A percentile compares a stretch with the other conserved stretches of the same genome.
Evolutionary conservation across 805 yeast genomes (phyloP).

Genomic region (Candida suzukii): DNA sequence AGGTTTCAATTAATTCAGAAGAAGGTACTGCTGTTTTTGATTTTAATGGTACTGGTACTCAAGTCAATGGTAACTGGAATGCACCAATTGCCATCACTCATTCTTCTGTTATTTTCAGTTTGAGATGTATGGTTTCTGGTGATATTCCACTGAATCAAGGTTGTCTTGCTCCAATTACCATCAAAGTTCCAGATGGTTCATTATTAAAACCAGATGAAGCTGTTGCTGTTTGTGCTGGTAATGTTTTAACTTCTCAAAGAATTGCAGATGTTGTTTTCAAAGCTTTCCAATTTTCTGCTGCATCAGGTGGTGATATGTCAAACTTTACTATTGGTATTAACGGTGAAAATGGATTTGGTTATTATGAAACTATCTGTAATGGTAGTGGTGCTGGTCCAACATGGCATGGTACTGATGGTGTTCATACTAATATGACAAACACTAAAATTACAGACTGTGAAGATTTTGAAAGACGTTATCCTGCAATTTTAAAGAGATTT

Average conservation of each 20-base stretch:
- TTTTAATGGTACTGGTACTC: constrained; percentile 30
- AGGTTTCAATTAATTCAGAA: constrained; percentile 31
- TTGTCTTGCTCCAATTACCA: constrained; percentile 37
- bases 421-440: constrained; percentile 48
- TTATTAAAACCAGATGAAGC: constrained; percentile 31
- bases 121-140: constrained; percentile 32
- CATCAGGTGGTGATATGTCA: constrained; percentile 50
- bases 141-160: constrained; percentile 54
- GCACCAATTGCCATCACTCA: constrained; percentile 48
- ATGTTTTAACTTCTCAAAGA: constrained; percentile 49
- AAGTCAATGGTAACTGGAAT: constrained; percentile 42
- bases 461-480: constrained; percentile 43
- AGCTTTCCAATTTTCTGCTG: constrained; percentile 49
- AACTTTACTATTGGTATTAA: constrained; percentile 45
- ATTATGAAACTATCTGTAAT: constrained; percentile 45
- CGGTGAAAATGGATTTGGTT: constrained; percentile 40
- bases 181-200: constrained; percentile 23
- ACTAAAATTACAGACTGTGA: constrained; percentile 49
- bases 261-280: constrained; percentile 44
- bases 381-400: constrained; percentile 46
- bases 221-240: constrained; percentile 42
- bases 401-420: constrained; percentile 39
- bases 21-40: constrained; percentile 34
- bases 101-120: constrained; percentile 44
- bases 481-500: constrained; percentile 38